A percentile compares a stretch with the other conserved stretches of the same genome.
These are phyloP conservation scores for Beauveria sp. DNA, from an alignment of 2,329 filamentous ascomycete species.

Conservation along the genomic window DNA sequence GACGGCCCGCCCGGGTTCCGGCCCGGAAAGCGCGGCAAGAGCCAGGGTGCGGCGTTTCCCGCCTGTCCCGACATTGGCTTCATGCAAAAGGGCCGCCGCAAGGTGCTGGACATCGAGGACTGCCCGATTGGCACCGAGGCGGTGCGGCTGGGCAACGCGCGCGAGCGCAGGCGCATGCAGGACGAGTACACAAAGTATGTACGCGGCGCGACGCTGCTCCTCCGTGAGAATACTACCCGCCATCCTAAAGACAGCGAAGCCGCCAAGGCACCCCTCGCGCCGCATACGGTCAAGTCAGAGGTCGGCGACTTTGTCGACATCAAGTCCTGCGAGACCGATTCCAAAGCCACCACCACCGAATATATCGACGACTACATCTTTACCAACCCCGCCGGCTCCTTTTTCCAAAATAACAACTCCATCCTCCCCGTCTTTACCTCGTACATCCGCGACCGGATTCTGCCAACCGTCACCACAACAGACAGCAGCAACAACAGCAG, in stretches of 20 bases:
- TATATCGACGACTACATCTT: conserved; percentile 82
- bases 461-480: conserved; percentile 39
- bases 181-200: conserved; percentile 64
- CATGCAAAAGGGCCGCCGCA: conserved; percentile 73
- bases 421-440: conserved; percentile 81
- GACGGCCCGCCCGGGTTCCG: conserved; percentile 60
- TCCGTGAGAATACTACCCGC: conserved; percentile 77
- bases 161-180: conserved; percentile 69
- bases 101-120: conserved; percentile 90
- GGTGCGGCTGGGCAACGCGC: conserved; percentile 69
- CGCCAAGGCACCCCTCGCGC: conserved; percentile 19
- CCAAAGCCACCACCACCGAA: conserved; percentile 75
- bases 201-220: conserved; percentile 77
- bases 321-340: conserved; percentile 85
- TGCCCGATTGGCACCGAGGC: conserved; percentile 90
- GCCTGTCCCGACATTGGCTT: conserved; percentile 79
- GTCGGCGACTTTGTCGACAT: conserved; percentile 56
- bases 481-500: conserved; percentile 32
- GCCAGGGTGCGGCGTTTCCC: conserved; percentile 38
- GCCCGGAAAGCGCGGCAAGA: conserved; percentile 35
- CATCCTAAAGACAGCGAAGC: conserved; percentile 41
- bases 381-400: conserved; percentile 84
- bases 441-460: conserved; percentile 75
- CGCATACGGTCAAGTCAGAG: conserved; percentile 40
- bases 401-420: conserved; percentile 99